Conservation (phyloP, 441 rosid genomes). For the Populus trichocarpa region DNA sequence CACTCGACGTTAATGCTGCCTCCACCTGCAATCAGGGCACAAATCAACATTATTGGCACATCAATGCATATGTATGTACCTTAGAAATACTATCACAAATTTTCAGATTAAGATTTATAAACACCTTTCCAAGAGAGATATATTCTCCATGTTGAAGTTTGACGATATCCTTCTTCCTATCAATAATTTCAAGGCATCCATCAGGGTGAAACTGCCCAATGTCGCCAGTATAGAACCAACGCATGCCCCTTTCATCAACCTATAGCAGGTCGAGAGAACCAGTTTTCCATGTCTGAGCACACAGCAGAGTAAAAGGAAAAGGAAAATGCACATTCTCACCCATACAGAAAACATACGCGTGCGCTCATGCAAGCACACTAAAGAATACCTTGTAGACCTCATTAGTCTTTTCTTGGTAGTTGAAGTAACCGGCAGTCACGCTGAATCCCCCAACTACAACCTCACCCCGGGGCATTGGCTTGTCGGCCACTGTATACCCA, state of each 20-base stretch:
- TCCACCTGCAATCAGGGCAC: constrained; percentile 64
- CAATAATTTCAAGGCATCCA: constrained; percentile 92
- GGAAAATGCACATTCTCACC: not conserved
- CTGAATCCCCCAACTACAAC: constrained; percentile 79
- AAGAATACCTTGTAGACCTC: constrained; percentile 77
- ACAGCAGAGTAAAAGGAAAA: not conserved
- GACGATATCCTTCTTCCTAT: constrained; percentile 92
- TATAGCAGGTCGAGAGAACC: constrained; percentile 18
- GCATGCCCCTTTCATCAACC: constrained; percentile 85
- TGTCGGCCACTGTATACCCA: constrained; percentile 63
- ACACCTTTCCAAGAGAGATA: constrained; percentile 90
- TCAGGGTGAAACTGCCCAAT: constrained; percentile 82
- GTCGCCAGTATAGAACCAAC: constrained; percentile 91
- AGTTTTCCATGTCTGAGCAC: not conserved
- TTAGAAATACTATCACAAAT: not conserved
- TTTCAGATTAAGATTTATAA: not conserved
- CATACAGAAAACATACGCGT: not conserved
- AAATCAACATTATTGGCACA: constrained; percentile 9
- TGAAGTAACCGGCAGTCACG: constrained; percentile 80
- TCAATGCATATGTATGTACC: not conserved
- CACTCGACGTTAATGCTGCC: constrained; percentile 56
- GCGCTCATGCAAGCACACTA: not conserved
- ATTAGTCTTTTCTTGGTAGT: constrained; percentile 66
- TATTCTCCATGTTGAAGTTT: constrained; percentile 98
- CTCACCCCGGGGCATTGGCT: constrained; percentile 94